A percentile compares a stretch with the other conserved stretches of the same genome.
phyloP scores from a whole-genome alignment of 805 yeast genomes.

The Yamadazyma phyllophila region DNA sequence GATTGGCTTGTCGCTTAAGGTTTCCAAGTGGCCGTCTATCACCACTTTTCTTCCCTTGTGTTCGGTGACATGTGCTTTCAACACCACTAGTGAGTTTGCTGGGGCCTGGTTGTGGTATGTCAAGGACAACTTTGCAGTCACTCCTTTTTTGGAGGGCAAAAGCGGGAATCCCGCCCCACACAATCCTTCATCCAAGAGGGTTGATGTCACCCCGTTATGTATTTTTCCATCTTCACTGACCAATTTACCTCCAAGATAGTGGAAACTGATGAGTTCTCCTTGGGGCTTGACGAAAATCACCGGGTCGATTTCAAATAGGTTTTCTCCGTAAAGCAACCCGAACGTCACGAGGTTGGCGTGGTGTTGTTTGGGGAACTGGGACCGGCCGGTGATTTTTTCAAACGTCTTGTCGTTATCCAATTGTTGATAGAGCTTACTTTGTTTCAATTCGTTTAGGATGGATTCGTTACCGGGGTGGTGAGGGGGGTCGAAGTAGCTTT shows the following conservation, averaged over 20 bases:
- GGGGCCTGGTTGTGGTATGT: conserved; percentile 63
- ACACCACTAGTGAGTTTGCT: conserved; percentile 61
- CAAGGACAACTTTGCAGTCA: conserved; percentile 74
- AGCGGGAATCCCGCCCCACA: conserved; percentile 83
- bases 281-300: conserved; percentile 54
- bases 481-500: conserved; percentile 15
- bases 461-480: conserved; percentile 19
- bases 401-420: conserved; percentile 16
- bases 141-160: conserved; percentile 81
- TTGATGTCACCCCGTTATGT: conserved; percentile 78
- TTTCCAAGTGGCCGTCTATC: conserved; percentile 64
- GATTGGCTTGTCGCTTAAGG: conserved; percentile 35
- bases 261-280: conserved; percentile 60
- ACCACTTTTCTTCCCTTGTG: conserved; percentile 78
- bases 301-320: conserved; percentile 74
- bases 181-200: conserved; percentile 79
- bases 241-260: conserved; percentile 66
- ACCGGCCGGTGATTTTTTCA: conserved; percentile 14
- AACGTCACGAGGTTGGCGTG: conserved; percentile 63
- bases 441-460: conserved; percentile 19
- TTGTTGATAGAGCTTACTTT: conserved; percentile 18
- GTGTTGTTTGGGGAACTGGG: conserved; percentile 54
- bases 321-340: conserved; percentile 68
- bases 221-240: conserved; percentile 70
- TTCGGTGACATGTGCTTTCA: conserved; percentile 65